Conservation (phyloP, 169 alveolate species). For the Gregarina niphandrodes region DNA sequence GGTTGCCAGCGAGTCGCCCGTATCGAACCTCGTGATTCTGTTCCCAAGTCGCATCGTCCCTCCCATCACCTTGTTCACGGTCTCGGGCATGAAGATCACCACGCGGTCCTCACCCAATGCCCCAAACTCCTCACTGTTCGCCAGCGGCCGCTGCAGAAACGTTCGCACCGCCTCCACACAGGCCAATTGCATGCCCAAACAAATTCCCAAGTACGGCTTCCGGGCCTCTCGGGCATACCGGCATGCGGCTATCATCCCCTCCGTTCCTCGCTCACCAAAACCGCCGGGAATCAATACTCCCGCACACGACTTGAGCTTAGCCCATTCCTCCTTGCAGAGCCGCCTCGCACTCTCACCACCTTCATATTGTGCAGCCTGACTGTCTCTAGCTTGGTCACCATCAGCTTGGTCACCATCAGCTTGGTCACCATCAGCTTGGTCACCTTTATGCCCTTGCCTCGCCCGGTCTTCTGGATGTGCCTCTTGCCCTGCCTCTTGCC, state of each 20-base stretch:
- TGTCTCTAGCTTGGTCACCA: no score
- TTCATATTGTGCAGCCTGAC: no score
- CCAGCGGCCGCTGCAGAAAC: slow-evolving; percentile 20
- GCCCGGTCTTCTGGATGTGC: no score
- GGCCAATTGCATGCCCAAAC: slow-evolving; percentile 78
- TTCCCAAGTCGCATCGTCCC: slow-evolving; percentile 80
- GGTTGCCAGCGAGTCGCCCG: no score
- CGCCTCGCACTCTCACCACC: no score
- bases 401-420: no score
- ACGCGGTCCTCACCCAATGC: slow-evolving; percentile 18
- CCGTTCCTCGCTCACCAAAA: slow-evolving; percentile 71
- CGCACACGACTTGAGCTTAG: no score
- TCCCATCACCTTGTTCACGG: slow-evolving; percentile 10
- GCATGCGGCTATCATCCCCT: slow-evolving; percentile 54
- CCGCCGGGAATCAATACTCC: slow-evolving; percentile 83
- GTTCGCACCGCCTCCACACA: slow-evolving; percentile 28
- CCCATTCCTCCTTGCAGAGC: no score
- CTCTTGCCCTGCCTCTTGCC: no score
- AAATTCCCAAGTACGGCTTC: slow-evolving; percentile 74
- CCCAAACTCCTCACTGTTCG: slow-evolving; percentile 35
- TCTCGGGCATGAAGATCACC: slow-evolving; percentile 37
- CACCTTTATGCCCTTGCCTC: no score
- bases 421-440: no score
- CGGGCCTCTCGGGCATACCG: slow-evolving; percentile 52
- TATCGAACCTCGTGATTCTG: no score